Evolutionary conservation across 2,329 filamentous ascomycete species (phyloP).

Genomic region (Pyricularia sp.): DNA sequence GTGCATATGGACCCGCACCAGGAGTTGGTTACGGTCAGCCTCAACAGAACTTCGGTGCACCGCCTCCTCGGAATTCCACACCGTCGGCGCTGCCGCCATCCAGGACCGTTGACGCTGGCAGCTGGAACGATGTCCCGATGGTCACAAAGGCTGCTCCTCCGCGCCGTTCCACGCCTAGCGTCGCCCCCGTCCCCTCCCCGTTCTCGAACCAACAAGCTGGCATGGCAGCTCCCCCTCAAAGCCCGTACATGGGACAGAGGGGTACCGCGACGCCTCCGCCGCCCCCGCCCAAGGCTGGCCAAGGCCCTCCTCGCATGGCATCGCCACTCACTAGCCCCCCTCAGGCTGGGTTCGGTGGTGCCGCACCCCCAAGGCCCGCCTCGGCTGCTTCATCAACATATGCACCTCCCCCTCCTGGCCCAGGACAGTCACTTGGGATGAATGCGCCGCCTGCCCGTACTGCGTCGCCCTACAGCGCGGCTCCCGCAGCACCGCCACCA

Average conservation of each 20-base stretch:
- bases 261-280: conserved; percentile 63
- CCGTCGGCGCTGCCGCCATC: conserved; percentile 61
- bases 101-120: conserved; percentile 60
- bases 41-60: conserved; percentile 20
- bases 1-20: conserved; percentile 18
- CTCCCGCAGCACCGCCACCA: conserved; percentile 60
- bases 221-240: conserved; percentile 47
- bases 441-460: conserved; percentile 61
- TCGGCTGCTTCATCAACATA: conserved; percentile 55
- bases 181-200: conserved; percentile 61
- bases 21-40: conserved; percentile 26
- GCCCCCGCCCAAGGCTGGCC: conserved; percentile 69
- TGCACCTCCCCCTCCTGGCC: conserved; percentile 43
- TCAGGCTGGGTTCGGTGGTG: conserved; percentile 23
- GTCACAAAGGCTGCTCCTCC: conserved; percentile 65
- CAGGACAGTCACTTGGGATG: conserved; percentile 21
- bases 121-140: conserved; percentile 94
- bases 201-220: conserved; percentile 58
- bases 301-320: conserved; percentile 57
- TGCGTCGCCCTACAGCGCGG: conserved; percentile 77
- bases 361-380: conserved; percentile 36
- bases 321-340: conserved; percentile 59
- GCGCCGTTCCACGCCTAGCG: conserved; percentile 64
- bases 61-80: conserved; percentile 47
- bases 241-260: conserved; percentile 47